These are phyloP conservation scores for Blastobotrys illinoisensis DNA, from an alignment of 1,139 yeast species.

Conservation along the genomic window DNA sequence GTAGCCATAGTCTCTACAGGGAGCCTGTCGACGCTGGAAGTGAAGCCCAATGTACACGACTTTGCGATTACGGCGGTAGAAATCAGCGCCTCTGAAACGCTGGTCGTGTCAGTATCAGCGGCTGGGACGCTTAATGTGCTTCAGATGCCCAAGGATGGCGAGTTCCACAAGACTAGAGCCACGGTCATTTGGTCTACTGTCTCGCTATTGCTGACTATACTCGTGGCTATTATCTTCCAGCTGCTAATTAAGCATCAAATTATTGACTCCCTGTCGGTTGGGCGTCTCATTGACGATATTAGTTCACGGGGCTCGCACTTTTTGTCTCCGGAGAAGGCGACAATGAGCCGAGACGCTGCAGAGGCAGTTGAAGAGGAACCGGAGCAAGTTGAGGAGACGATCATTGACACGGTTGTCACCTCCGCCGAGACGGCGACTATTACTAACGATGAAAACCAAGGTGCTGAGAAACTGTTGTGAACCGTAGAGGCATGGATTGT, in stretches of 20 bases:
- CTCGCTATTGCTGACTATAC: slow-evolving; percentile 42
- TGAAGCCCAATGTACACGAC: slow-evolving; percentile 58
- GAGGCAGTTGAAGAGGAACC: neutral
- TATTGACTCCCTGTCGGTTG: slow-evolving; percentile 32
- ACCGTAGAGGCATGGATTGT: neutral
- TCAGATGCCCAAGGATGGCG: slow-evolving; percentile 49
- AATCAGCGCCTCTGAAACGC: slow-evolving; percentile 63
- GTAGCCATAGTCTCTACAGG: slow-evolving; percentile 49
- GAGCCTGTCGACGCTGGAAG: slow-evolving; percentile 46
- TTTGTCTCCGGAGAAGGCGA: neutral
- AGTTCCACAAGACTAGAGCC: slow-evolving; percentile 39
- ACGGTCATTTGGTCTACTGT: slow-evolving; percentile 44
- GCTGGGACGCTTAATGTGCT: slow-evolving; percentile 68
- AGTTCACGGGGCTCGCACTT: neutral
- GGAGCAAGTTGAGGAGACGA: neutral
- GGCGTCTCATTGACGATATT: neutral
- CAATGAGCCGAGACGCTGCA: neutral
- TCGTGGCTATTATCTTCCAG: slow-evolving; percentile 38
- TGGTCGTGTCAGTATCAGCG: slow-evolving; percentile 74
- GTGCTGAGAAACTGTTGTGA: neutral
- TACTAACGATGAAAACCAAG: neutral
- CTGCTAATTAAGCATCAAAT: slow-evolving; percentile 37
- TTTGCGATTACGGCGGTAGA: slow-evolving; percentile 76
- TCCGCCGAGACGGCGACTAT: neutral
- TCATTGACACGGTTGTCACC: neutral